These are phyloP conservation scores for Pythium oligandrum DNA, from an alignment of 352 stramenopile genomes.

Conservation along the genomic window DNA sequence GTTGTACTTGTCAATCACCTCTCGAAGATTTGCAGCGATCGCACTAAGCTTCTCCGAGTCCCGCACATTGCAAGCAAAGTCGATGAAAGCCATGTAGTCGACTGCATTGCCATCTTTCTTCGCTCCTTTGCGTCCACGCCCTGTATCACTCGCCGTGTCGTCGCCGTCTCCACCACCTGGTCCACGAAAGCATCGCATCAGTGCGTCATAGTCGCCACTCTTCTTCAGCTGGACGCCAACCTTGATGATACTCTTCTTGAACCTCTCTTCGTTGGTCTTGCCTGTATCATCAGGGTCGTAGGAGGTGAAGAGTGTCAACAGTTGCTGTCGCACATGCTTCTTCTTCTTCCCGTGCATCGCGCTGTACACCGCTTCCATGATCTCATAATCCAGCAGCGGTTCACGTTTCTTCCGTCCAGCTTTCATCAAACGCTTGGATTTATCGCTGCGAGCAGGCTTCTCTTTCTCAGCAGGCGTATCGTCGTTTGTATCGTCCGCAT, in stretches of 20 bases:
- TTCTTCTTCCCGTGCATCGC: constrained; percentile 40
- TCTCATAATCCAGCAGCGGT: constrained; percentile 33
- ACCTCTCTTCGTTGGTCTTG: constrained; percentile 32
- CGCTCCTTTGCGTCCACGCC: constrained; percentile 8
- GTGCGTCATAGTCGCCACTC: constrained; percentile 22
- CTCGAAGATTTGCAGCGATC: constrained; percentile 39
- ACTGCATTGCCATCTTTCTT: constrained; percentile 10
- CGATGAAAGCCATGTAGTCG: constrained; percentile 53
- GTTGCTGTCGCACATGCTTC: constrained; percentile 30
- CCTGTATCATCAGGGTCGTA: constrained; percentile 38
- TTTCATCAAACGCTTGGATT: constrained; percentile 13
- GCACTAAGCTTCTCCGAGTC: constrained; percentile 59
- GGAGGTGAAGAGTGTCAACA: constrained; percentile 42
- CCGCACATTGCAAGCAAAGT: constrained; percentile 64
- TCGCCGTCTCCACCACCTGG: constrained; percentile 1
- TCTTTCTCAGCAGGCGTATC: too few species aligned
- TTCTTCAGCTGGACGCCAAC: constrained; percentile 43
- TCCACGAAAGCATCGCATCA: constrained; percentile 38
- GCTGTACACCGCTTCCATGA: constrained; percentile 51
- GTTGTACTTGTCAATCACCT: constrained; percentile 43
- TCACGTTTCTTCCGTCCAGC: constrained; percentile 43
- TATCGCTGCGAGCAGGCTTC: not conserved
- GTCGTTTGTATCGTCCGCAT: too few species aligned
- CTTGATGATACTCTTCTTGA: constrained; percentile 58
- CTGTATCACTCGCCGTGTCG: constrained; percentile 6